Evolutionary conservation across 2,329 filamentous ascomycete genomes (phyloP), one percentile per base, ranked within the genome.

Genomic region (Penicillium digitatum): DNA sequence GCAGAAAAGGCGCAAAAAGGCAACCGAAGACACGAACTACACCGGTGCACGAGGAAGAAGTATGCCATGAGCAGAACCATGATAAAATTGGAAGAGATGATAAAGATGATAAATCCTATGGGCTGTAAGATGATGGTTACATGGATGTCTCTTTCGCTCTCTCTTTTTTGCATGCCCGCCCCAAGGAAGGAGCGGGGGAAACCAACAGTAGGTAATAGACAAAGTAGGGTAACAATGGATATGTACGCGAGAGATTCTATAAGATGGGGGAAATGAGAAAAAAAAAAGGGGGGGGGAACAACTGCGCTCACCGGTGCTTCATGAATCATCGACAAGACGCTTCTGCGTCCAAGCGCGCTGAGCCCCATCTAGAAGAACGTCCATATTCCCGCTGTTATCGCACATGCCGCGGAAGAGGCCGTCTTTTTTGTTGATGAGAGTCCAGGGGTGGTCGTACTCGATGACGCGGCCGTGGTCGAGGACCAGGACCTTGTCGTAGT

Each of bases 401-500:
- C 86, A 88, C 86, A 89, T 88, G 47, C 80, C 76, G 52, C 78
- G 78, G 72, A 89, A 88, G 10, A 80, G 74, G 4, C 90, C 87
- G 3, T 82, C 83, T 54, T 88, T 78, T 65, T 86, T 87, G 68
- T 81, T 82, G 60, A 96, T 81, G 48, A 99, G 78, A 63, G 90
- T 86, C 77, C 87, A 91, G 0, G 94, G 94, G 67, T 95, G 88
- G n/a, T 86, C 94, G 69, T 84, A 99, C 75, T 99, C 93, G 5
- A 94, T 82, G 20, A 97, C 87, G 56, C 83, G 76, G 10, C 94
- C 94, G 71, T 92, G 90, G 68, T 99, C 94, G 5, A 99, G 79
- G 12, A 99, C 92, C 16, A 99, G 79, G 14, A 99, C 93, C 78
- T 95, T 96, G 76, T 99, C 94, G 69, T 97, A 99, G 71, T 99